Base-by-base conservation (phyloP, 768 basidiomycete species). In the Tulasnella calospora region DNA sequence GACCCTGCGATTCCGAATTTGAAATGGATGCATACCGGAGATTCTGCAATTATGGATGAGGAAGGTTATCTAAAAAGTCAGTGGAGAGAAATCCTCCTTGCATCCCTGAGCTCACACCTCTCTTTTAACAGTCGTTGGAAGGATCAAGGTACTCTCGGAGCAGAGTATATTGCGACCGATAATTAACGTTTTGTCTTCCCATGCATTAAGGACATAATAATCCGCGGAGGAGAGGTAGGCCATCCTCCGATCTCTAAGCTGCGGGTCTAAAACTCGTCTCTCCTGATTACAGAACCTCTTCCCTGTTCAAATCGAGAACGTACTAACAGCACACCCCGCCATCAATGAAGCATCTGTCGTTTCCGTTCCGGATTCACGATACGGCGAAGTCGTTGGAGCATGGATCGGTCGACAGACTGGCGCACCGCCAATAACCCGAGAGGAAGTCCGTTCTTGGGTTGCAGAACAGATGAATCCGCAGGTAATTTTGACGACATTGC, bases 11-110 rank as follows among this genome's bases (percentile, higher is more conserved):
- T 75, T 40, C 76, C 70, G 41, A 69, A 51, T 17, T 71, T 73
- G 4, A 81, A 91, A 46, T 95, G 94, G 94, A 94, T 95, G 90
- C 88, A 92, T 83, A 94, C 92, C 0, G 94, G 94, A 0, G 94
- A 95, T 82, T 89, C 94, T 81, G 93, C 89, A 0, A 90, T 92
- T 44, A 88, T 95, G 85, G 94, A 95, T 80, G 89, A 91, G 74
- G 91, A 95, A 75, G 94, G 94, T 1, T 95, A 94, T 84, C 83
- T 95, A 27, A 84, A 85, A 81, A 90, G 94, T 93, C 81, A 79
- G 90, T 85, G 19, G 61, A 4, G 35, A 17, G n/a, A 27, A 21
- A 61, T 61, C 19, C 0, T 21, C n/a, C 1, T 17, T 15, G 44
- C 35, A 35, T 23, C 36, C 33, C 27, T 51, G 36, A 1, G 30